phyloP scores from a whole-genome alignment of 208 protist genomes.

The Acanthamoeba healyi region DNA sequence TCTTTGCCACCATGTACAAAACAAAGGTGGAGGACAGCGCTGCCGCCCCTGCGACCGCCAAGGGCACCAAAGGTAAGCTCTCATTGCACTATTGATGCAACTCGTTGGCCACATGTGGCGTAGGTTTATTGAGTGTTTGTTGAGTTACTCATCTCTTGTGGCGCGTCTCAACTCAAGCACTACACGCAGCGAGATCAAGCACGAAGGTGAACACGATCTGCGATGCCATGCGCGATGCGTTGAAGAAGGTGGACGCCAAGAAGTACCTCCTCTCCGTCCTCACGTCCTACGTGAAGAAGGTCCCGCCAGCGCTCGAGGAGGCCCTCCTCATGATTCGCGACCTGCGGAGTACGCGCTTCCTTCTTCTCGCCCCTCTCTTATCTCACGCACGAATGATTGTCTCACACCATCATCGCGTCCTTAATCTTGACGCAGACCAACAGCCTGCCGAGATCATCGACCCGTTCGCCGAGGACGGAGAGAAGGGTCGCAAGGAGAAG shows the following conservation, averaged over 20 bases:
- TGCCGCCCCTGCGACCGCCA: background rate
- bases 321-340: constrained; percentile 76
- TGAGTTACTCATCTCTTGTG: background rate
- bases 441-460: constrained; percentile 63
- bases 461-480: constrained; percentile 55
- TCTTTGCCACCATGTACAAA: constrained; percentile 76
- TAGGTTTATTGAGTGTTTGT: too few relatives aligned
- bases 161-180: too few relatives aligned
- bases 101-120: too few relatives aligned
- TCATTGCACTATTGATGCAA: too few relatives aligned
- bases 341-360: constrained; percentile 15
- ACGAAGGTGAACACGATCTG: constrained; percentile 72
- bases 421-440: constrained; percentile 41
- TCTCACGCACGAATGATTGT: too few relatives aligned
- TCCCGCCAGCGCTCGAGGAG: constrained; percentile 76
- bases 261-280: constrained; percentile 76
- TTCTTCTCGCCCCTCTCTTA: background rate
- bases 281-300: constrained; percentile 70
- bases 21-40: background rate
- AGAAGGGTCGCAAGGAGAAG: constrained; percentile 6
- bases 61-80: background rate
- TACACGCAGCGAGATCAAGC: background rate
- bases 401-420: too few relatives aligned
- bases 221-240: constrained; percentile 58
- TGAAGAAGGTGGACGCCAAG: constrained; percentile 54